A percentile compares a stretch with the other conserved stretches of the same genome.
phyloP scores from a whole-genome alignment of 208 protist genomes.

The Wallacemonas sp. region DNA sequence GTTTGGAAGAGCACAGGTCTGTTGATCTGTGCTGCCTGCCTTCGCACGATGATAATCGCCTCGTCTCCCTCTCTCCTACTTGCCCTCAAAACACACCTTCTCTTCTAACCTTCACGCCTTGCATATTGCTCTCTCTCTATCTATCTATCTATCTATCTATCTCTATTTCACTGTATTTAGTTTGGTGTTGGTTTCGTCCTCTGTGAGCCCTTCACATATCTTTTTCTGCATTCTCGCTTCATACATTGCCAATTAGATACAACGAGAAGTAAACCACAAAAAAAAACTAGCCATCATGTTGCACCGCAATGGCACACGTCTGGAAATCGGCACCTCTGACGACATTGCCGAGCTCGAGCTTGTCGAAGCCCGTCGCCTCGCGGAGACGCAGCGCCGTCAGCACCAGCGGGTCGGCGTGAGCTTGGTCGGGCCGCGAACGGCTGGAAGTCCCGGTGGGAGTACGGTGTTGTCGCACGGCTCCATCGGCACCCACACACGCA shows the following conservation, averaged over 20 bases:
- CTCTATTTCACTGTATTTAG: too few species aligned
- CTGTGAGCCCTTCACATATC: too few species aligned
- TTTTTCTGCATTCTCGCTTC: too few species aligned
- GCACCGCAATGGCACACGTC: conserved; percentile 67
- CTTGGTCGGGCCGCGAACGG: not conserved
- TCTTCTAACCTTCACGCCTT: too few species aligned
- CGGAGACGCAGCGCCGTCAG: conserved; percentile 12
- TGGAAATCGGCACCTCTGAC: conserved; percentile 78
- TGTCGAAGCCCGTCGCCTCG: conserved; percentile 29
- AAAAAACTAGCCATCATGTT: conserved; percentile 37
- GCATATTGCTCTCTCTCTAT: too few species aligned
- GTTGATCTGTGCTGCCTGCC: too few species aligned
- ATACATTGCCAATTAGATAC: not conserved
- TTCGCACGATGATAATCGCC: too few species aligned
- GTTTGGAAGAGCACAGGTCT: too few species aligned
- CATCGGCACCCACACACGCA: conserved; percentile 3
- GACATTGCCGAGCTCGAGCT: conserved; percentile 77
- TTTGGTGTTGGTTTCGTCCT: too few species aligned
- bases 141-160: too few species aligned
- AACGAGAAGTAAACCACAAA: not conserved
- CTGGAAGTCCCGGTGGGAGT: not conserved
- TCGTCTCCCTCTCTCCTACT: too few species aligned
- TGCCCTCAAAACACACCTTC: too few species aligned
- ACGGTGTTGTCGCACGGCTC: conserved; percentile 13
- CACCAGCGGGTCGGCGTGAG: conserved; percentile 7